phyloP scores from a whole-genome alignment of 2,329 filamentous ascomycete genomes.

The Penicillium sp. region DNA sequence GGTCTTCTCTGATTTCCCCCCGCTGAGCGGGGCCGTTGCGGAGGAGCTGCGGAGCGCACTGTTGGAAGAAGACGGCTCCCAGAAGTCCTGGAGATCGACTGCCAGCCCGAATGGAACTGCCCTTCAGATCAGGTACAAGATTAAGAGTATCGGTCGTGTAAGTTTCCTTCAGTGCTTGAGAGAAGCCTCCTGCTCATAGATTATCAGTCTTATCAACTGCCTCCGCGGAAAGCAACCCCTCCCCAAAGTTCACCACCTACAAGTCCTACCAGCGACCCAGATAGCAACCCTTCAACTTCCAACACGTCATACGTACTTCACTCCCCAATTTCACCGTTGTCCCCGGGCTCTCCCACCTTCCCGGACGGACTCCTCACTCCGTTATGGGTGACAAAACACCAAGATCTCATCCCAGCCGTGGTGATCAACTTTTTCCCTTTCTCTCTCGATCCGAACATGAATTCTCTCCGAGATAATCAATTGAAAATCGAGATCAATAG shows the following conservation, averaged over 20 bases:
- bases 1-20: constrained; percentile 70
- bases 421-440: constrained; percentile 81
- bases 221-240: constrained; percentile 63
- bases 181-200: neutral
- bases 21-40: constrained; percentile 65
- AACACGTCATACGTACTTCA: constrained; percentile 65
- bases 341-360: constrained; percentile 77
- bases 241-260: constrained; percentile 53
- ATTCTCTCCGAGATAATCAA: constrained; percentile 79
- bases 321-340: constrained; percentile 88
- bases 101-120: constrained; percentile 48
- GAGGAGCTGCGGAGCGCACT: constrained; percentile 67
- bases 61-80: constrained; percentile 62
- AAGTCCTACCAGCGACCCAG: constrained; percentile 53
- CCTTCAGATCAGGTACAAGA: constrained; percentile 58
- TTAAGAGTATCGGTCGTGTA: constrained; percentile 80
- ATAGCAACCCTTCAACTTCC: constrained; percentile 33
- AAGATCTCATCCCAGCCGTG: constrained; percentile 76
- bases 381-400: constrained; percentile 86
- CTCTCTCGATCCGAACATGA: constrained; percentile 69
- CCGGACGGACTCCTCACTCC: constrained; percentile 85
- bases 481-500: constrained; percentile 84
- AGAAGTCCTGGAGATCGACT: constrained; percentile 67
- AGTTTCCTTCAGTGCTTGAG: constrained; percentile 37
- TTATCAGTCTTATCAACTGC: constrained; percentile 54